phyloP scores from a whole-genome alignment of 345 rosid genomes.

The Erysimum cheiranthoides region DNA sequence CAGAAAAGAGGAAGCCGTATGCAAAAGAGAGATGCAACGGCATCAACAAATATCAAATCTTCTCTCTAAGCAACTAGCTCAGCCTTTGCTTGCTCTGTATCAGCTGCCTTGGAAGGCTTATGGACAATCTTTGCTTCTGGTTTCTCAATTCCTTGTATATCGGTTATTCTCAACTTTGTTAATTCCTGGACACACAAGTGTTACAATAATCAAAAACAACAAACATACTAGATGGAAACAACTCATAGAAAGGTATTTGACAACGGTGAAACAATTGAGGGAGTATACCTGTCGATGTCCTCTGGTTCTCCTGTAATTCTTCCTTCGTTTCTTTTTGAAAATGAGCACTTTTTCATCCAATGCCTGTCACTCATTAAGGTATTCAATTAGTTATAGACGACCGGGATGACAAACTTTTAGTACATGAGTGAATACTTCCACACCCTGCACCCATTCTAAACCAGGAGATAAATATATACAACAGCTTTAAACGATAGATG shows the following conservation, averaged over 20 bases:
- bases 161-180: conserved; percentile 90
- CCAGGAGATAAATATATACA: neutral
- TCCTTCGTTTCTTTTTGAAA: conserved; percentile 91
- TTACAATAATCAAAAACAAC: conserved; percentile 11
- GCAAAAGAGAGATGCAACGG: conserved; percentile 9
- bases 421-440: conserved; percentile 6
- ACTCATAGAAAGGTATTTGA: neutral
- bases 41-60: conserved; percentile 1
- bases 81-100: conserved; percentile 57
- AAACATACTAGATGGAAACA: neutral
- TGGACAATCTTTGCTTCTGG: conserved; percentile 50
- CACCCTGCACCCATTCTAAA: neutral
- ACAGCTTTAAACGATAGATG: neutral
- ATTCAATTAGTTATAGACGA: neutral
- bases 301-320: conserved; percentile 85
- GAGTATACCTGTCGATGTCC: conserved; percentile 84
- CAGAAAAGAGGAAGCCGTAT: conserved; percentile 3
- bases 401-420: neutral
- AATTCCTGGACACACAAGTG: conserved; percentile 65
- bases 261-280: conserved; percentile 19
- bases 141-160: conserved; percentile 87
- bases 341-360: conserved; percentile 93
- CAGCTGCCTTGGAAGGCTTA: conserved; percentile 49
- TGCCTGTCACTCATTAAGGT: conserved; percentile 59
- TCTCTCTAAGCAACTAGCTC: conserved; percentile 60